phyloP scores from a whole-genome alignment of 2,329 filamentous ascomycete genomes.

The Ramularia endophylla region DNA sequence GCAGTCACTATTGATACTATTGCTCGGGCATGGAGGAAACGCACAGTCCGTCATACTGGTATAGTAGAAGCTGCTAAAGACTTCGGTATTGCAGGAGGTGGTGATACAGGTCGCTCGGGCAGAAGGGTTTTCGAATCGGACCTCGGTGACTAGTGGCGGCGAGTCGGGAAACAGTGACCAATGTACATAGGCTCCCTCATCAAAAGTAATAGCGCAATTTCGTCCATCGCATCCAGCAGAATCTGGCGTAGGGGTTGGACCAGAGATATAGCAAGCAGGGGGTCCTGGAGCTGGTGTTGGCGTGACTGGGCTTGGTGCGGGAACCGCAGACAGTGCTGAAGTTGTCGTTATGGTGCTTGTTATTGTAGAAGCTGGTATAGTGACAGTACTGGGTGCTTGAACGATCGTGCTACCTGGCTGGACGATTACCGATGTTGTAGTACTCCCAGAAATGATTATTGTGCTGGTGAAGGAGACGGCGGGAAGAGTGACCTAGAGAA shows the following conservation, averaged over 20 bases:
- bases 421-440: constrained; percentile 59
- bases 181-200: constrained; percentile 12
- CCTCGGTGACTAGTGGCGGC: constrained; percentile 13
- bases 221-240: constrained; percentile 11
- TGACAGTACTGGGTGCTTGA: neutral
- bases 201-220: constrained; percentile 15
- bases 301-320: neutral
- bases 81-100: constrained; percentile 17
- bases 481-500: no score
- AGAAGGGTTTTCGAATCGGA: constrained; percentile 14
- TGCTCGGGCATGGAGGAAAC: constrained; percentile 18
- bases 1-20: constrained; percentile 19
- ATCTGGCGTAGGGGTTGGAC: constrained; percentile 1
- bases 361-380: neutral
- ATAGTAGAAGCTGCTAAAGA: constrained; percentile 14
- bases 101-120: constrained; percentile 18
- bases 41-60: constrained; percentile 11
- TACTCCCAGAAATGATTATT: constrained; percentile 91
- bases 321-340: neutral
- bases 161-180: constrained; percentile 9
- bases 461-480: constrained; percentile 91
- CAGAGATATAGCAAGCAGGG: constrained; percentile 3
- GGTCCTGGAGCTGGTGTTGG: neutral
- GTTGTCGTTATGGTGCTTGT: constrained; percentile 1
- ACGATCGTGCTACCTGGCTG: neutral